These are phyloP conservation scores for Proliferodiscus dingleyae DNA, from an alignment of 2,329 filamentous ascomycete species.

Conservation along the genomic window DNA sequence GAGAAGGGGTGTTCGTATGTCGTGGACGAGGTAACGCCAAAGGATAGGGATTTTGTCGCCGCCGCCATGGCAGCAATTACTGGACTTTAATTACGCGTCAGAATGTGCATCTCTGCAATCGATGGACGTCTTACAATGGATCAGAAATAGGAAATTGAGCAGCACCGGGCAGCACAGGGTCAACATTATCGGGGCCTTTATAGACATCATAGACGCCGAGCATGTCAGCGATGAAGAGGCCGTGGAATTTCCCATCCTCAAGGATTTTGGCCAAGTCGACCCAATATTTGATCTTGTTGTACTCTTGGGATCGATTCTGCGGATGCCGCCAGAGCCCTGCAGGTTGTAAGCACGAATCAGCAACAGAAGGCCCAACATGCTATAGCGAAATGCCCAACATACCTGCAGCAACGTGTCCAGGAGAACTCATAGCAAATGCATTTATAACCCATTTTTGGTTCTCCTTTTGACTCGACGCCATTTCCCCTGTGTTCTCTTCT, in stretches of 20 bases:
- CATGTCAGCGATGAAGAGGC: conserved; percentile 62
- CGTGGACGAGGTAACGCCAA: conserved; percentile 61
- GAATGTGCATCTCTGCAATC: too few species aligned
- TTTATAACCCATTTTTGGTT: not conserved
- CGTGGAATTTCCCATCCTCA: conserved; percentile 57
- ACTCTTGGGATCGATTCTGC: conserved; percentile 55
- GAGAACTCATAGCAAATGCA: not conserved
- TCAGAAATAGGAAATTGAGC: conserved; percentile 67
- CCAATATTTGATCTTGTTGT: conserved; percentile 59
- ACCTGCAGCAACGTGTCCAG: not conserved
- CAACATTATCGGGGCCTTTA: conserved; percentile 41
- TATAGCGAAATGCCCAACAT: not conserved
- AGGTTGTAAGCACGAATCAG: not conserved
- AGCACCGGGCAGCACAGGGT: conserved; percentile 53
- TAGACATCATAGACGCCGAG: conserved; percentile 64
- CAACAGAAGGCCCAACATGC: not conserved
- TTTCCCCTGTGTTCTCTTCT: too few species aligned
- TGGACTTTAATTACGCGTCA: too few species aligned
- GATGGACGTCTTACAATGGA: conserved; percentile 50
- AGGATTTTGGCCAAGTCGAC: conserved; percentile 52
- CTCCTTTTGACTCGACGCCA: too few species aligned
- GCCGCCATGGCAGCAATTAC: conserved; percentile 63
- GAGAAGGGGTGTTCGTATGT: conserved; percentile 67
- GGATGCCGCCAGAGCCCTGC: conserved; percentile 53
- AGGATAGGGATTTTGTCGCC: conserved; percentile 57